Evolutionary conservation across 345 rosid species (phyloP), one percentile per base, ranked within the genome.

Genomic region (Arabis hirsuta): DNA sequence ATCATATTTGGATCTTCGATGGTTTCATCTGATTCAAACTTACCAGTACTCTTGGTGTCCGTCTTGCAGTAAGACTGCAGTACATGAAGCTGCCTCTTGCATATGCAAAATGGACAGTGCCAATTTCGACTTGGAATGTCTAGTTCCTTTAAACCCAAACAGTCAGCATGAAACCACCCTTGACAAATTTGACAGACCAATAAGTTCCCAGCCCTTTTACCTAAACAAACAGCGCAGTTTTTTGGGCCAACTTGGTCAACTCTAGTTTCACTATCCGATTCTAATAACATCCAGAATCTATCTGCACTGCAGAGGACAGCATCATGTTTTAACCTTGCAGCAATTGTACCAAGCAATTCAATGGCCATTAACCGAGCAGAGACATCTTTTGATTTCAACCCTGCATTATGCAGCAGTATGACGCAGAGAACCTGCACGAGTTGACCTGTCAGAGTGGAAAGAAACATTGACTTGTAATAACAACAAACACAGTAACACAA

Each of bases 311-410:
- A 78, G 64, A 87, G 76, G 62, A 85, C 84, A 78, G 90, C 86
- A 82, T 91, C 98, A 41, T 85, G 89, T 78, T 95, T 95, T 78
- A 95, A 81, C 74, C 98, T 88, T 44, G 96, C 82, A 57, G 99
- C 99, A 77, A 95, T 84, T 41, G 89, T 86, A 71, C 99, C 99
- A 50, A 95, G 88, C 78, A 95, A 81, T 65, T 95, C 98, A 75
- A 95, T 95, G 81, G 99, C 96, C 97, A 91, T 83, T 54, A 87
- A 83, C 44, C 99, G 90, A 11, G 90, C 98, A 67, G 97, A 80
- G 19, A 82, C 71, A 59, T 95, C 99, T 82, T 91, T 95, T 52
- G 99, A 95, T 83, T 95, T 91, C 67, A 86, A 83, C 70, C 99
- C 99, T 47, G 98, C 98, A 79, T 95, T 95, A 78, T 95, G 96